Base-by-base conservation (phyloP, 495 filamentous ascomycete species). In the Glonium stellatum region DNA sequence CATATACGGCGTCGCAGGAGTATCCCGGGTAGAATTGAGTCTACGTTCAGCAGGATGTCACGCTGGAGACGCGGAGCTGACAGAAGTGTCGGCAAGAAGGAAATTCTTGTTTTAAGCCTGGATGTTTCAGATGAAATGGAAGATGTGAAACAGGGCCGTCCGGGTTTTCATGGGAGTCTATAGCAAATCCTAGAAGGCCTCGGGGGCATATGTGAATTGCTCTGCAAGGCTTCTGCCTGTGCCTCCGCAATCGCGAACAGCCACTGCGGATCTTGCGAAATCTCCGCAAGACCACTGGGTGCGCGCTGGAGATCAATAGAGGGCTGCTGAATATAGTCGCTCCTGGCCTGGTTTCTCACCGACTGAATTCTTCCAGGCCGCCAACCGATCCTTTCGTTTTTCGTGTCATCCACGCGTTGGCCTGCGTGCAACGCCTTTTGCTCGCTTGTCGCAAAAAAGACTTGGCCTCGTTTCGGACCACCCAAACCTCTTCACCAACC, bases 91-190 rank as follows among this genome's bases (percentile, higher is more conserved):
- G 39, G 19, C 21, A 15, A 23, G 25, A 50, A 21, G 11, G 47
- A 22, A 51, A 8, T 21, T 15, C 48, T 15, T 51, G 48, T 9
- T 51, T 25, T 25, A 25, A 31, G 48, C 23, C 15, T 23, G 19
- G 48, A 18, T 51, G 48, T 51, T 51, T 51, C 48, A 51, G 15
- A 23, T 51, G 48, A 51, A 51, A 51, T 18, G 21, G 23, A 25
- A 18, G 25, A 23, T 8, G 21, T 51, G 48, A 51, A 31, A 51
- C 48, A 18, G 25, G 21, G 48, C 21, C 48, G 23, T 15, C 39
- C 39, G 39, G 12, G 39, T 15, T 44, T 18, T 44, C 18, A 44
- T 13, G 39, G 18, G 39, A 44, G 39, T 44, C 39, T 44, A 44
- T 31, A 11, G 12, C 39, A 18, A 18, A 44, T 44, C 18, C 39